Conservation (phyloP, 306 rosid species). For the Sophora flavescens region DNA sequence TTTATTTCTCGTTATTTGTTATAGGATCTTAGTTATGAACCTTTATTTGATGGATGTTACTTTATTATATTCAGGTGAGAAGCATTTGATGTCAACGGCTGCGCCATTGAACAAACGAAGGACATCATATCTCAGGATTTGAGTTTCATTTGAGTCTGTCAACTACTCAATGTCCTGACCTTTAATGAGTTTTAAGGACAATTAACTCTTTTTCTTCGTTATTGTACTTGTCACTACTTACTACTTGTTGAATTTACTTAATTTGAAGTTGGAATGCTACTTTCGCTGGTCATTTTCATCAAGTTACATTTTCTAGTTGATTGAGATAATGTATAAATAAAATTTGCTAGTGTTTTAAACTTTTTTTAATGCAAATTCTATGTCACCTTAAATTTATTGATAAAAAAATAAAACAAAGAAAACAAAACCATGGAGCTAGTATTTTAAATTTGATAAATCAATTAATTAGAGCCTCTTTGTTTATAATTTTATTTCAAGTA, state of each 20-base stretch:
- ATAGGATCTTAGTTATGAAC: not conserved
- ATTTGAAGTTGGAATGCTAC: slow-evolving; percentile 48
- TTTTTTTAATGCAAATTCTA: too few relatives aligned
- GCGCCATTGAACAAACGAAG: slow-evolving; percentile 74
- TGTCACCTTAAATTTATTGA: too few relatives aligned
- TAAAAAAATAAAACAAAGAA: too few relatives aligned
- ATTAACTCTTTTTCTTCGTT: slow-evolving; percentile 43
- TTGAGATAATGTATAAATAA: not conserved
- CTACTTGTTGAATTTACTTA: slow-evolving; percentile 44
- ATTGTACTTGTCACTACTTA: slow-evolving; percentile 45
- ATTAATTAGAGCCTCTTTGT: too few relatives aligned
- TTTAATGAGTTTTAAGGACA: slow-evolving; percentile 52
- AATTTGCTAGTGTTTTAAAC: not conserved
- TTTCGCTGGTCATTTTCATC: slow-evolving; percentile 42
- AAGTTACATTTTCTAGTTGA: not conserved
- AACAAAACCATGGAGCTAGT: too few relatives aligned
- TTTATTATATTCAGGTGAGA: slow-evolving; percentile 66
- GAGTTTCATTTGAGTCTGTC: slow-evolving; percentile 48
- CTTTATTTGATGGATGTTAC: not conserved
- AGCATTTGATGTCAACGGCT: slow-evolving; percentile 76
- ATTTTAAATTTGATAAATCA: too few relatives aligned
- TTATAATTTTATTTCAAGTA: too few relatives aligned
- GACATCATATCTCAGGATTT: slow-evolving; percentile 39
- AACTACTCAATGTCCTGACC: slow-evolving; percentile 47
- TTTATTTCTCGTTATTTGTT: not conserved